These are phyloP conservation scores for Candida mesenterica DNA, from an alignment of 1,139 yeast genomes.

Conservation along the genomic window DNA sequence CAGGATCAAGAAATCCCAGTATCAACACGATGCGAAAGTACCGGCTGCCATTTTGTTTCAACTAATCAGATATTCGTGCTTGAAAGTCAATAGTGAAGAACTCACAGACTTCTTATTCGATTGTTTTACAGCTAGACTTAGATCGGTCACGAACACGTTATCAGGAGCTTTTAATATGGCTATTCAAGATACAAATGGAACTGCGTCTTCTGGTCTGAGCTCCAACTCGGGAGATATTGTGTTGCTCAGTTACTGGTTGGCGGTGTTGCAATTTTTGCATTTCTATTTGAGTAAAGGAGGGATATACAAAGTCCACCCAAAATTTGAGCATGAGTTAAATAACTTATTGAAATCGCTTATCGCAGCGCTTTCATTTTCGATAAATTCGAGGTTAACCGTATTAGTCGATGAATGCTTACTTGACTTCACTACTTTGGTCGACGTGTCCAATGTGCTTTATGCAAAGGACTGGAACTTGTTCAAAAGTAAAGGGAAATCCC, in stretches of 20 bases:
- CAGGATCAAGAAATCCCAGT: conserved; percentile 25
- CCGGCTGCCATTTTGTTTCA: conserved; percentile 73
- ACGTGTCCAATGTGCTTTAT: conserved; percentile 57
- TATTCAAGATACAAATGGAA: conserved; percentile 16
- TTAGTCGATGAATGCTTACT: conserved; percentile 63
- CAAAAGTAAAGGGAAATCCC: conserved; percentile 44
- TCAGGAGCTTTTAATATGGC: conserved; percentile 58
- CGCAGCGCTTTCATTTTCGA: conserved; percentile 62
- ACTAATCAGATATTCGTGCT: conserved; percentile 61
- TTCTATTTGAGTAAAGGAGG: conserved; percentile 60
- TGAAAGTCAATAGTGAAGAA: conserved; percentile 50
- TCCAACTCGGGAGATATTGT: conserved; percentile 63
- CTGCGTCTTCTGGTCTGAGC: conserved; percentile 10
- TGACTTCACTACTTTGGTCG: conserved; percentile 64
- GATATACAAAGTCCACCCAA: conserved; percentile 53
- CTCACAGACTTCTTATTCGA: conserved; percentile 59
- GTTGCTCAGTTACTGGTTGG: conserved; percentile 68
- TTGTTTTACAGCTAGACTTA: conserved; percentile 58
- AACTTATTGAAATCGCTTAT: conserved; percentile 59
- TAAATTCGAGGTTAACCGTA: conserved; percentile 56
- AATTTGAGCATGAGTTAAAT: conserved; percentile 58
- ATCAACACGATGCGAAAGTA: conserved; percentile 54
- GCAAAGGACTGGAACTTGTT: conserved; percentile 77
- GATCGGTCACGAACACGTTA: conserved; percentile 57
- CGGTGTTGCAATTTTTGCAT: conserved; percentile 64